Conservation (phyloP, 2,329 filamentous ascomycete species). For the Monilinia fructigena region DNA sequence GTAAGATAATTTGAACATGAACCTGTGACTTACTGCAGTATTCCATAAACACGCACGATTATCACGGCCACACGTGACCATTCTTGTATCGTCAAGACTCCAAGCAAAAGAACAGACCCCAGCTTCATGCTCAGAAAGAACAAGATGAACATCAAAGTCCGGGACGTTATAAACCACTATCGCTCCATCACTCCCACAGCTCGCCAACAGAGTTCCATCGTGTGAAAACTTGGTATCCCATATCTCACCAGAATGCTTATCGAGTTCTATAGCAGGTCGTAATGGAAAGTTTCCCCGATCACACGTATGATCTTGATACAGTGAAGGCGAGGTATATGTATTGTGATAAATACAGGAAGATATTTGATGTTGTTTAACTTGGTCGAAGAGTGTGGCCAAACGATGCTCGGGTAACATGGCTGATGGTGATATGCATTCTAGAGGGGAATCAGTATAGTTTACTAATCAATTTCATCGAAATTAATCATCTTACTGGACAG, state of each 20-base stretch:
- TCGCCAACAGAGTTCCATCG: conserved; percentile 78
- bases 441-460: conserved; percentile 30
- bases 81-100: conserved; percentile 85
- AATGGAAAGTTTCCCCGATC: conserved; percentile 77
- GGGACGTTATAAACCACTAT: conserved; percentile 81
- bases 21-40: conserved; percentile 52
- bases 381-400: conserved; percentile 74
- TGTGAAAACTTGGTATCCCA: conserved; percentile 93
- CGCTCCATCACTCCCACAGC: conserved; percentile 70
- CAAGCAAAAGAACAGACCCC: conserved; percentile 81
- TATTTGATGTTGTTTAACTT: conserved; percentile 83
- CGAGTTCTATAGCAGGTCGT: conserved; percentile 66
- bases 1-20: conserved; percentile 8
- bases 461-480: neutral
- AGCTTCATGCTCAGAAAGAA: conserved; percentile 61
- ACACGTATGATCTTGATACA: conserved; percentile 87
- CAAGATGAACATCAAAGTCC: conserved; percentile 63
- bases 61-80: conserved; percentile 81
- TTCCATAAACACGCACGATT: conserved; percentile 75
- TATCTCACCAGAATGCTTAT: conserved; percentile 75
- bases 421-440: conserved; percentile 87
- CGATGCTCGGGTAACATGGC: conserved; percentile 96
- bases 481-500: conserved; percentile 66
- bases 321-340: conserved; percentile 70
- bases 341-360: conserved; percentile 87